Base-by-base conservation (phyloP, 306 rosid species). In the Casuarina cunninghamiana region DNA sequence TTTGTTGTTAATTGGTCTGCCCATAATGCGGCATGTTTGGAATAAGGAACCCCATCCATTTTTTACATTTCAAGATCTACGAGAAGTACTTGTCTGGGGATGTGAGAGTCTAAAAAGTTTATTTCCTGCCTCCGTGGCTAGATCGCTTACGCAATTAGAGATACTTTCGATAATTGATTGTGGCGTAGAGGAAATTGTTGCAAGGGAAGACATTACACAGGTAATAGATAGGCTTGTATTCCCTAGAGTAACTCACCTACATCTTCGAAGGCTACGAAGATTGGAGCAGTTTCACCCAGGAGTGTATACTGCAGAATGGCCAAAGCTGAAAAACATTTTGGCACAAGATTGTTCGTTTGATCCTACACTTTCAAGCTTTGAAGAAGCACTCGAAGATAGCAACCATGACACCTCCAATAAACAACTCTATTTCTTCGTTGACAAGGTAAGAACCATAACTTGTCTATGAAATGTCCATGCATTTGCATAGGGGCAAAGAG, bases 231-330 rank as follows among this genome's bases (percentile, higher is more conserved):
- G 41, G 13, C 77, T 84, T 54, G 75, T 61, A 32, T 79, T 81
- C 5, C 60, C 15, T 6, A 45, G 50, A 0, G 17, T 87, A 4
- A 63, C 66, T 6, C 1, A 16, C 41, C 2, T 86, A 61, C 5
- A 2, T 1, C 75, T 86, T 75, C 21, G 3, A 5, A 0, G 38
- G 0, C 6, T 77, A 10, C 9, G 16, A 1, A 32, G 75, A 43
- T 69, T 86, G 0, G 65, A 16, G 38, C 60, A 70, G 21, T 77
- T 86, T 12, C 80, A 48, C 53, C 68, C 54, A 0, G 76, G 77
- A 46, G 44, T 41, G n/a, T 55, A 75, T 55, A 57, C 53, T 17
- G 69, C 62, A 9, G 17, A 54, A 10, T 84, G 86, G 58, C 83
- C 84, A 21, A 43, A 55, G 26, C 65, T 84, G 17, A 75, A 35